Base-by-base conservation (phyloP, 2,329 filamentous ascomycete genomes). In the Xylaria sp. region DNA sequence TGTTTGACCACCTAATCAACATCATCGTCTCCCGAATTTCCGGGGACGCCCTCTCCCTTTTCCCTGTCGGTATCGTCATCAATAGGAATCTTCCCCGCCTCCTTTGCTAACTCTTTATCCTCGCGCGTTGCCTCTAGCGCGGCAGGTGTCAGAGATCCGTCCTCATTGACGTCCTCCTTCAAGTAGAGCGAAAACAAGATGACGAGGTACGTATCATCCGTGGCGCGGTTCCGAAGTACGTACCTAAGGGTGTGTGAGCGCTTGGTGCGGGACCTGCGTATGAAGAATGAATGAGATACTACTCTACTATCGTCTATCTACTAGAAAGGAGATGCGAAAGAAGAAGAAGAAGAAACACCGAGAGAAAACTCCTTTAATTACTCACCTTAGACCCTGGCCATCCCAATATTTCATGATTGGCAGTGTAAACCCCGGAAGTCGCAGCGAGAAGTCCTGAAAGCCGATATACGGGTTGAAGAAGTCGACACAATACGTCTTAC, bases 391-490 rank as follows among this genome's bases (percentile, higher is more conserved):
- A 13, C 88, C 87, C 80, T 94, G 90, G 0, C 92, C 92, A 73
- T 94, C 91, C 90, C 92, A 94, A 76, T 93, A 93, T 73, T 86
- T 89, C 77, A 94, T 88, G 60, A 95, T 90, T 1, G 89, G 88
- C 22, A 94, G 79, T 11, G 87, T 87, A 72, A 94, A 92, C 0
- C 91, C 90, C 0, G 92, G 92, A 33, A 96, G 76, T 58, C 87
- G 85, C 25, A 96, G 80, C 31, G 90, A 85, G 73, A 95, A 90
- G 71, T 90, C 89, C 78, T 78, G 76, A 77, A 98, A 97, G 79
- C 97, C 93, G 51, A 99, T 80, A 79, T 97, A 97, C 1, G 92
- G 91, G 77, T 98, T 98, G 79, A 90, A 97, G 79, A 99, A 98
- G 74, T 89, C 86, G 25, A 87, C 76, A 0, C 81, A 83, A 67